These are phyloP conservation scores for Suaeda aralocaspica DNA, from an alignment of 148 eudicot species.

Conservation along the genomic window DNA sequence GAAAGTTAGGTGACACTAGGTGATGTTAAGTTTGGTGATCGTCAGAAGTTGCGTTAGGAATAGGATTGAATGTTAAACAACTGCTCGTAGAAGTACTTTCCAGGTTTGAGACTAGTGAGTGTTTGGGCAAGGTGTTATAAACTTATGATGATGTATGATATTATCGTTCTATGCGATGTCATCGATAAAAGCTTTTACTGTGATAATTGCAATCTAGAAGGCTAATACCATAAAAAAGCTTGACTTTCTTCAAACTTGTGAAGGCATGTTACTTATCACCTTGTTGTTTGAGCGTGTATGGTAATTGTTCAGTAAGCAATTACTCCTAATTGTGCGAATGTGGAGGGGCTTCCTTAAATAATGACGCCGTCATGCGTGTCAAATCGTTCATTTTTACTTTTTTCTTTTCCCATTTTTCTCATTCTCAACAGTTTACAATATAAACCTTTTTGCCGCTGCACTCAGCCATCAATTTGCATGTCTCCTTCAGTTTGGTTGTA, in stretches of 20 bases:
- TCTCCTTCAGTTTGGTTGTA: no score
- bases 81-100: no score
- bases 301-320: not conserved
- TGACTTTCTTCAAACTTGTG: not conserved
- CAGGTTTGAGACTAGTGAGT: no score
- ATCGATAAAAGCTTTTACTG: not conserved
- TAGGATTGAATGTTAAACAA: no score
- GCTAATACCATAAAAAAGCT: not conserved
- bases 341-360: not conserved
- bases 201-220: not conserved
- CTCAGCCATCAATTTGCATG: no score
- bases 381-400: not conserved
- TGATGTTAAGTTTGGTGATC: no score
- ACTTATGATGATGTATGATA: not conserved
- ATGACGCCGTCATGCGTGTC: not conserved
- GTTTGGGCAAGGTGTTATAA: no score
- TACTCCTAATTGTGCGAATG: not conserved
- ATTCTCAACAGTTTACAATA: no score
- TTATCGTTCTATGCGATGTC: not conserved
- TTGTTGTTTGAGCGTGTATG: not conserved
- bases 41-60: no score
- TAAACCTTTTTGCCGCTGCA: no score
- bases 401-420: not conserved
- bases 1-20: no score
- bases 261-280: no score